These are phyloP conservation scores for Haematococcus lacustris DNA, from an alignment of 139 green algal species.

Conservation along the genomic window DNA sequence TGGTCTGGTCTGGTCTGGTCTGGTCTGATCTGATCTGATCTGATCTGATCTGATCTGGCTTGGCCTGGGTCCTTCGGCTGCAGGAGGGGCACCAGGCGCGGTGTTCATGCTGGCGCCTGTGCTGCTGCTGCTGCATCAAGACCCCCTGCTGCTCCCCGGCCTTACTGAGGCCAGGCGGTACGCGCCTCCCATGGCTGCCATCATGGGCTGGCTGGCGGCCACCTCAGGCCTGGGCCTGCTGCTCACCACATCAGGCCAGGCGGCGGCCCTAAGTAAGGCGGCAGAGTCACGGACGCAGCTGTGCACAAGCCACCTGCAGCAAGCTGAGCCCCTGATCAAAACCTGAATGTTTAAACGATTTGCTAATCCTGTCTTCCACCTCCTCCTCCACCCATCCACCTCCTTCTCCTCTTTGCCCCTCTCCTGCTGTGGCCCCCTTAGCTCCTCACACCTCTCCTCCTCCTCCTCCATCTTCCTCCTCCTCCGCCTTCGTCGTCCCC, in stretches of 20 bases:
- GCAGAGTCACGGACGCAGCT: too few relatives aligned
- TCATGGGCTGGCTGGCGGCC: too few relatives aligned
- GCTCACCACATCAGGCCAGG: too few relatives aligned
- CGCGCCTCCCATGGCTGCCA: conserved; percentile 44
- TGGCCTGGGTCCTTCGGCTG: too few relatives aligned
- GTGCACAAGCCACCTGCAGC: too few relatives aligned
- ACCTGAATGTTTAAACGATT: neutral
- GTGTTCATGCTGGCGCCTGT: conserved; percentile 69
- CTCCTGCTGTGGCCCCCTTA: neutral
- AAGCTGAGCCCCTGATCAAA: neutral
- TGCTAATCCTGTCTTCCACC: neutral
- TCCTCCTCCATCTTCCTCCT: too few relatives aligned
- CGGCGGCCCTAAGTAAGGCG: too few relatives aligned
- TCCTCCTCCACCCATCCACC: neutral
- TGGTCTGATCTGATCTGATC: neutral
- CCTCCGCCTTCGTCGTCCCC: neutral
- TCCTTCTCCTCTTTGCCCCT: neutral
- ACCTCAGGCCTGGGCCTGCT: too few relatives aligned
- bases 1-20: neutral
- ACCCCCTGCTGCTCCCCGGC: conserved; percentile 57
- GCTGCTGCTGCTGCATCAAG: conserved; percentile 76
- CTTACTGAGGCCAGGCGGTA: conserved; percentile 65
- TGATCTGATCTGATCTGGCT: too few relatives aligned
- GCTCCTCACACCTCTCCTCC: neutral
- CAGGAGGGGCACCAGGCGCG: conserved; percentile 41